A percentile compares a stretch with the other conserved stretches of the same genome.
phyloP scores from a whole-genome alignment of 164 flowering plant species.

The Vitis rotundifolia region DNA sequence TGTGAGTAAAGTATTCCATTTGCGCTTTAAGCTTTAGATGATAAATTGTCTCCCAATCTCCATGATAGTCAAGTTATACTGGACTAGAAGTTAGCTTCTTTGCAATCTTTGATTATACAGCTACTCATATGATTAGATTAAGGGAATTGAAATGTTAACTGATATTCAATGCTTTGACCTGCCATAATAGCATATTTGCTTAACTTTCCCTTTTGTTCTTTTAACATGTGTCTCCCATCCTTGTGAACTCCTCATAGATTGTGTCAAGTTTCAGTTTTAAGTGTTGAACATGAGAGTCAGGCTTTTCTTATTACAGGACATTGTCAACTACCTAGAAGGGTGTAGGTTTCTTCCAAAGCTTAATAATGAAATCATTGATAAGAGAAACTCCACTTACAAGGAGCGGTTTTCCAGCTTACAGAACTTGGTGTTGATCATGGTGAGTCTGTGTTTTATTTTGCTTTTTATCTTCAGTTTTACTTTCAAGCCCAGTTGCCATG shows the following conservation, averaged over 20 bases:
- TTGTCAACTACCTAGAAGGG: conserved; percentile 53
- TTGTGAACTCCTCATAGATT: too few species aligned
- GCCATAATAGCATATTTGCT: too few species aligned
- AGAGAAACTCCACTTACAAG: conserved; percentile 77
- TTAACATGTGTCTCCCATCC: too few species aligned
- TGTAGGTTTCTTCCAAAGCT: conserved; percentile 92
- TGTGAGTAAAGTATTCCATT: conserved; percentile 45
- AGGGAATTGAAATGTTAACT: too few species aligned
- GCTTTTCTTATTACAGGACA: conserved; percentile 45
- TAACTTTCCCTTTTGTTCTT: too few species aligned
- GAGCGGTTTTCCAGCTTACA: conserved; percentile 75
- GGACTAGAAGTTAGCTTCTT: too few species aligned
- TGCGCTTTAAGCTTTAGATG: too few species aligned
- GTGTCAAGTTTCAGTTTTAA: neutral
- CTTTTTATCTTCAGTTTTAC: neutral
- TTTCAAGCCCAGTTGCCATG: neutral
- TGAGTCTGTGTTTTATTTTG: conserved; percentile 22
- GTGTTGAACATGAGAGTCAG: neutral
- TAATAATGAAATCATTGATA: conserved; percentile 73
- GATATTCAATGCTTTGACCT: too few species aligned
- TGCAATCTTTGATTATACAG: too few species aligned
- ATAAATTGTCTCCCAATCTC: too few species aligned
- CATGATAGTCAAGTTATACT: too few species aligned
- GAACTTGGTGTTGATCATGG: conserved; percentile 92
- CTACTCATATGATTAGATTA: too few species aligned